Evolutionary conservation across 768 basidiomycete genomes (phyloP), one percentile per base, ranked within the genome.

Genomic region (Psilocybe subaeruginosa): DNA sequence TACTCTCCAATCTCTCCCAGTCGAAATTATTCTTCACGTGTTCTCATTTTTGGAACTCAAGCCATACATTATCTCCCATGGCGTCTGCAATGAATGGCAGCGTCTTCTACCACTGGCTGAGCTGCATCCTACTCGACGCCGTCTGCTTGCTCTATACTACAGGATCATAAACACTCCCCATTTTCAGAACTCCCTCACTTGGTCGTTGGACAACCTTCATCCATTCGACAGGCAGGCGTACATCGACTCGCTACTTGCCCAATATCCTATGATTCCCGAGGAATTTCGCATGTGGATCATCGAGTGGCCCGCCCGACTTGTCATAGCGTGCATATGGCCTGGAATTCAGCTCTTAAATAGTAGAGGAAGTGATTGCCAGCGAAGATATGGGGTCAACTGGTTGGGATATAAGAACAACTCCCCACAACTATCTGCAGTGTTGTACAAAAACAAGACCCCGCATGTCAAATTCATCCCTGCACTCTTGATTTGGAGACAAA

Each of bases 211-310:
- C 6, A 47, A 56, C 33, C 45, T 48, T 5, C 45, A 47, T 11
- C 46, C 55, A 41, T 61, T 61, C 27, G 60, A 61, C 16, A 43
- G 55, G 11, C 35, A 61, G 23, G 55, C 14, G 8, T 61, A 61
- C 35, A 56, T 61, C 41, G 12, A 43, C 14, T 12, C 8, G 14
- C 33, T 63, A 11, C 37, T 49, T 2, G 2, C n/a, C 2, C 56
- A 63, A 37, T 43, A 54, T 39, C 31, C 41, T 0, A 29, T 1
- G 8, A 23, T 63, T 17, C 57, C 62, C 11, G 52, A 58, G 29
- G 62, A 53, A 12, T 63, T 63, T 43, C 43, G 53, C 3, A 47
- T 63, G 9, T 58, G 52, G 56, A 37, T 55, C 3, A 37, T 63
- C 3, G 62, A 63, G 50, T 63, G 56, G 62, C 62, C 62, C 2